Evolutionary conservation across 345 rosid genomes (phyloP).

Genomic region (Cardiospermum halicacabum): DNA sequence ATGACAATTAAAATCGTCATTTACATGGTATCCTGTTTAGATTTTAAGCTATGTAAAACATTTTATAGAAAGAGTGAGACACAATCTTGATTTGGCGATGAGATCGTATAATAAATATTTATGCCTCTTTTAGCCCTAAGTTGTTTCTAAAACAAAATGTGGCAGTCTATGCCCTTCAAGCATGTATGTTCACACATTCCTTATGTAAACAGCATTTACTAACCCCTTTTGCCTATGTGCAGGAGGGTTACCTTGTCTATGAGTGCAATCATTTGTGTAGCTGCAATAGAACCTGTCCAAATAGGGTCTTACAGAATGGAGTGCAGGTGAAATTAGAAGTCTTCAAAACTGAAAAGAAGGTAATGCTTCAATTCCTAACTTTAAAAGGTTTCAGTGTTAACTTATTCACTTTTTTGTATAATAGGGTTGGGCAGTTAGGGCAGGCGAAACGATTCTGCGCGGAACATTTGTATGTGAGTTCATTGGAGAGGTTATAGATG

Average conservation of each 20-base stretch:
- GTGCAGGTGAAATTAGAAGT: constrained; percentile 68
- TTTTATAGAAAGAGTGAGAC: not conserved
- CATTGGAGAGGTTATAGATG: constrained; percentile 77
- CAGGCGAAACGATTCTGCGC: constrained; percentile 73
- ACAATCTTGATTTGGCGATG: not conserved
- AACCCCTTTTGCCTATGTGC: constrained; percentile 24
- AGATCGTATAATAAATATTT: not conserved
- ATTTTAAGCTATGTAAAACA: not conserved
- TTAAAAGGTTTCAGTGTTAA: constrained; percentile 7
- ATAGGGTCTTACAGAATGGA: constrained; percentile 93
- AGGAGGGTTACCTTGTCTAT: constrained; percentile 98
- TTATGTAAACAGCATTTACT: constrained; percentile 9
- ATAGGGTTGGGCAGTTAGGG: constrained; percentile 98
- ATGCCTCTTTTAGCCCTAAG: not conserved
- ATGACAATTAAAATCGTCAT: not conserved
- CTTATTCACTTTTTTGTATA: constrained; percentile 14
- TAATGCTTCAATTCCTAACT: constrained; percentile 23
- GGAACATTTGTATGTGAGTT: constrained; percentile 90
- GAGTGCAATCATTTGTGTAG: constrained; percentile 85
- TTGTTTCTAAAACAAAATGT: constrained; percentile 1
- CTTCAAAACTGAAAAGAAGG: constrained; percentile 76
- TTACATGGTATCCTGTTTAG: constrained; percentile 2
- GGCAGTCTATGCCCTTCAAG: not conserved
- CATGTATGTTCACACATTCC: too few species aligned
- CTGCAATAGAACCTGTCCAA: constrained; percentile 72